Conservation (phyloP, 2,329 filamentous ascomycete genomes). For the Colletotrichum australisinense region DNA sequence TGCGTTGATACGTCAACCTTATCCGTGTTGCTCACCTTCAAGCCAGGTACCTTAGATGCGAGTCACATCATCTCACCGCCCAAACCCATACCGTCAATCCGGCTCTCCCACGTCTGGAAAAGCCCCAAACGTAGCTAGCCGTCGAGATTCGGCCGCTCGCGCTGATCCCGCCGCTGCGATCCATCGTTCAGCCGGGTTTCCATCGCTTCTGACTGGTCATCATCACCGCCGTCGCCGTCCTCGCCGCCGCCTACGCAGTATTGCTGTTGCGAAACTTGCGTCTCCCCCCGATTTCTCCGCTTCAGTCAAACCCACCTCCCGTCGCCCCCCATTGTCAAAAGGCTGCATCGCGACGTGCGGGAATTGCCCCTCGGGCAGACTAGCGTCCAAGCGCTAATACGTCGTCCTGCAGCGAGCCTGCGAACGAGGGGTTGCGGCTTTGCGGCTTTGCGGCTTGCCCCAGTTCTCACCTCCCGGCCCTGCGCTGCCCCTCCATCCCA, state of each 20-base stretch:
- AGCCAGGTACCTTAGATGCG: not conserved
- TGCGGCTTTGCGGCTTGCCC: not conserved
- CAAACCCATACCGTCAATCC: not conserved
- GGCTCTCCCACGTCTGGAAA: not conserved
- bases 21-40: not conserved
- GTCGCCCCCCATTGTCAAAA: not conserved
- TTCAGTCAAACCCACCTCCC: not conserved
- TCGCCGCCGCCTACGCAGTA: not conserved
- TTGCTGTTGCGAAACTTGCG: not conserved
- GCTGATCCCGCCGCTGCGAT: not conserved
- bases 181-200: not conserved
- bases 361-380: not conserved
- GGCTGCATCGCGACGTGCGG: not conserved
- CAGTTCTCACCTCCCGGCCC: not conserved
- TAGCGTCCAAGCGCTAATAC: not conserved
- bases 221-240: not conserved
- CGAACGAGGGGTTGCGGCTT: conserved; percentile 2
- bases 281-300: not conserved
- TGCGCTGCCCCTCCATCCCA: conserved; percentile 3
- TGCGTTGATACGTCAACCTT: not conserved
- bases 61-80: not conserved
- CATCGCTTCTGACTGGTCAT: not conserved
- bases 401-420: not conserved
- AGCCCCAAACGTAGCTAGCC: not conserved
- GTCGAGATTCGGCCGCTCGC: not conserved